Base-by-base conservation (phyloP, 2,329 filamentous ascomycete species). In the Thelonectria discophora region DNA sequence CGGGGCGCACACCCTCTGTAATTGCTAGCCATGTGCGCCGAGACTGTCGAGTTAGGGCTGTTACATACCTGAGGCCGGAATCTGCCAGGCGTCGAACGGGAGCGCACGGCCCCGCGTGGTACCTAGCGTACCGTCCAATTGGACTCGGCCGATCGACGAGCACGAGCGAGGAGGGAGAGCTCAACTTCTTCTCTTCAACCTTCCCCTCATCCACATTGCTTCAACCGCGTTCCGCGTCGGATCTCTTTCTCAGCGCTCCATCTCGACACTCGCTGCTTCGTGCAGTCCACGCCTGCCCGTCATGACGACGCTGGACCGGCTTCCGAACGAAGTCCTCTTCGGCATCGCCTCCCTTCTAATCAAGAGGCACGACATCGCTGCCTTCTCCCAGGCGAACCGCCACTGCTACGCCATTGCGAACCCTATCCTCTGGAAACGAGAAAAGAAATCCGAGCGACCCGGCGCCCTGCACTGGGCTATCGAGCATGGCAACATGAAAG, bases 241-340 rank as follows among this genome's bases (percentile, higher is more conserved):
- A 18, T 37, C 34, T 4, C 34, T 5, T 37, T 37, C 15, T 12
- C 17, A 55, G 49, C 45, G 43, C 17, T 34, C 45, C 32, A 24
- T 55, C 56, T 49, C 60, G 54, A 52, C 58, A 52, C 58, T 60
- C 30, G 61, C 60, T 64, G 62, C 56, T n/a, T 24, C 43, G 55
- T 63, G 63, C 54, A 48, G 60, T 34, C 46, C 39, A 45, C 48
- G 47, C 63, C 68, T 58, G 39, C 69, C 57, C 52, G 65, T 63
- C 55, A 74, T 72, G 65, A 63, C 70, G 56, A 73, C 72, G 60
- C 68, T 75, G 60, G 71, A 73, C 53, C 69, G 72, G 58, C 67
- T 73, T 24, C 73, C 65, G 4, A 74, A 74, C 42, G 74, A 72
- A 60, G 70, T 72, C 20, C 50, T 72, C 20, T 65, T 71, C 39